These are phyloP conservation scores for Fimicolochytrium jonesii DNA, from an alignment of 192 early-diverging fungal species.

Conservation along the genomic window DNA sequence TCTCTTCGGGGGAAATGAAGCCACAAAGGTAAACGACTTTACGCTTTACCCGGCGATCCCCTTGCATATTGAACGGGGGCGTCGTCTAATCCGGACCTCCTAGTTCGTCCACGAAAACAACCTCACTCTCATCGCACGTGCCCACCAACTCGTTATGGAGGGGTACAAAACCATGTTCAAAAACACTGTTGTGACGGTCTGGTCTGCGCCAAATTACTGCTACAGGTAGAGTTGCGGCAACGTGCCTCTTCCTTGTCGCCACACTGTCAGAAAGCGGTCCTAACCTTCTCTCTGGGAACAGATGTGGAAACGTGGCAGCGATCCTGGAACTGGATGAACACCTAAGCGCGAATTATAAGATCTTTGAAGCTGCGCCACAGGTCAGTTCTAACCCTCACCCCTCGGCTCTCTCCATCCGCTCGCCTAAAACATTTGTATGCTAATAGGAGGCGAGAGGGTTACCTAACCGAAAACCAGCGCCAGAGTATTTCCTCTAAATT, in stretches of 20 bases:
- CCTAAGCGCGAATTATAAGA: constrained; percentile 80
- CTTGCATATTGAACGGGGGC: not conserved
- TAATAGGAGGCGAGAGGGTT: constrained; percentile 71
- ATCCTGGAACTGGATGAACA: constrained; percentile 93
- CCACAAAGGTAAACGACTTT: constrained; percentile 46
- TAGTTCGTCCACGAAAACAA: constrained; percentile 60
- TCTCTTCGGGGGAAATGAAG: constrained; percentile 93
- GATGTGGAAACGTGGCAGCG: constrained; percentile 96
- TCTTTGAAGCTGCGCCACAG: constrained; percentile 90
- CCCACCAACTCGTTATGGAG: constrained; percentile 98
- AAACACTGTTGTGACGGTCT: constrained; percentile 92
- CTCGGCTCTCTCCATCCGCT: not conserved
- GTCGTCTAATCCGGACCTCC: not conserved
- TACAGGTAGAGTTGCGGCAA: constrained; percentile 55
- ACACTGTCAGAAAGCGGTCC: not conserved
- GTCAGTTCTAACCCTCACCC: constrained; percentile 27
- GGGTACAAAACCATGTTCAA: constrained; percentile 97
- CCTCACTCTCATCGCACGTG: constrained; percentile 58
- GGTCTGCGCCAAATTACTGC: constrained; percentile 99
- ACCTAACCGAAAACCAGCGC: constrained; percentile 79
- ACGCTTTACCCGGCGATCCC: no score
- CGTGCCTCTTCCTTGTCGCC: not conserved
- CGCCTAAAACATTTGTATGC: constrained; percentile 11
- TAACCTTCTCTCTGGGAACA: constrained; percentile 8
- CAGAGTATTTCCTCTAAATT: constrained; percentile 89